A percentile compares a stretch with the other conserved stretches of the same genome.
Evolutionary conservation across 768 basidiomycete species (phyloP).

Genomic region (Leccinum truebloodii): DNA sequence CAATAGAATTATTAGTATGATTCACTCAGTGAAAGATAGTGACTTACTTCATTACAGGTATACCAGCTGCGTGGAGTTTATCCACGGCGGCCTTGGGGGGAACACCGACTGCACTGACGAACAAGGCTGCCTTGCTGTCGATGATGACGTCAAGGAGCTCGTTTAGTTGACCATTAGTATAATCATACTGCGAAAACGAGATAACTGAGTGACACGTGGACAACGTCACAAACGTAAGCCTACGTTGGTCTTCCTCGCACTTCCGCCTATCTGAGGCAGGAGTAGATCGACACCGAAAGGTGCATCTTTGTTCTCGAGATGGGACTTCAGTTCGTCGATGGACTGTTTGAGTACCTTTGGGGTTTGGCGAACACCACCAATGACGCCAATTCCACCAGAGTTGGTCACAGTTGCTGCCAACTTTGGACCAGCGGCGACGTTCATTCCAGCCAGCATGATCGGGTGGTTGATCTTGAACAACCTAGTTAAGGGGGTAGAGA

Average conservation of each 20-base stretch:
- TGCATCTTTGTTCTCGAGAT: slow-evolving; percentile 72
- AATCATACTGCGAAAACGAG: slow-evolving; percentile 51
- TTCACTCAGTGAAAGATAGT: neutral
- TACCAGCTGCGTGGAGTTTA: slow-evolving; percentile 74
- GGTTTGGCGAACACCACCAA: slow-evolving; percentile 77
- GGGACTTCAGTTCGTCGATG: slow-evolving; percentile 72
- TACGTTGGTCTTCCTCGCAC: slow-evolving; percentile 80
- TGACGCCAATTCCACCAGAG: slow-evolving; percentile 85
- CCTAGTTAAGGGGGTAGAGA: slow-evolving; percentile 72
- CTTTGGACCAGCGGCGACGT: slow-evolving; percentile 82
- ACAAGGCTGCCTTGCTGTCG: slow-evolving; percentile 67
- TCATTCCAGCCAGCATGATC: slow-evolving; percentile 83
- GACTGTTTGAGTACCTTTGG: slow-evolving; percentile 67
- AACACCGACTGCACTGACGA: slow-evolving; percentile 84
- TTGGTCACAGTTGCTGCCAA: slow-evolving; percentile 92
- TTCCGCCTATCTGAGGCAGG: slow-evolving; percentile 80
- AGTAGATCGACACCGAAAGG: slow-evolving; percentile 84
- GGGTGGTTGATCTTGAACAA: slow-evolving; percentile 82
- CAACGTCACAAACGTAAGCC: slow-evolving; percentile 6
- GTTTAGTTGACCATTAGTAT: slow-evolving; percentile 75
- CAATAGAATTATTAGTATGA: slow-evolving; percentile 1
- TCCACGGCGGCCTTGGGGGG: slow-evolving; percentile 84
- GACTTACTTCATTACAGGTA: slow-evolving; percentile 83
- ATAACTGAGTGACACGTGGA: neutral
- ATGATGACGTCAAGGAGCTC: slow-evolving; percentile 82